Evolutionary conservation across 2,329 filamentous ascomycete species (phyloP).

Genomic region (Fusarium irregulare): DNA sequence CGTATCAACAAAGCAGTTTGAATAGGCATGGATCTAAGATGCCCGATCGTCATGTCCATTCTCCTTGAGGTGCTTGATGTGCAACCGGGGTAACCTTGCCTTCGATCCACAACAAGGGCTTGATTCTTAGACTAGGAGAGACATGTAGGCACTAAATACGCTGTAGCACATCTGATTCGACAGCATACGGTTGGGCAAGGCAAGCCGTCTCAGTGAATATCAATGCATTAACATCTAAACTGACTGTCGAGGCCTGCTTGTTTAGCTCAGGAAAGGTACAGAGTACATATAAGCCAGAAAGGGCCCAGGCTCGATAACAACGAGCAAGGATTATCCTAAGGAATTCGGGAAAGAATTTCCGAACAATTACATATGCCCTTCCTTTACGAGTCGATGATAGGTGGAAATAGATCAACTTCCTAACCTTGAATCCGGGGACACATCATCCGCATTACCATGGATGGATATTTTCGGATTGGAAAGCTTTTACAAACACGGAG

Average conservation of each 20-base stretch:
- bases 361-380: background rate
- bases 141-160: background rate
- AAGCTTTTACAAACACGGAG: background rate
- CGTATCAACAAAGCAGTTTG: background rate
- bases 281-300: no score
- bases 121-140: background rate
- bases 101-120: background rate
- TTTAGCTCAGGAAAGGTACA: background rate
- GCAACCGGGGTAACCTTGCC: background rate
- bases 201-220: background rate
- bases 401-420: background rate
- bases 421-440: background rate
- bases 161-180: background rate
- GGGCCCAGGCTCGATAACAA: background rate
- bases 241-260: background rate
- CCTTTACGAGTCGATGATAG: background rate
- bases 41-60: background rate
- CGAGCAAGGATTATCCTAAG: conserved; percentile 4
- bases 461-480: background rate
- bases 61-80: background rate
- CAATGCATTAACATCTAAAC: background rate
- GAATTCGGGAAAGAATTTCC: conserved; percentile 1
- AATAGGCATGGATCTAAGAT: background rate
- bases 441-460: background rate
- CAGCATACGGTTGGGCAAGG: background rate